Base-by-base conservation (phyloP, 768 basidiomycete species). In the Amanita pallidorosea region DNA sequence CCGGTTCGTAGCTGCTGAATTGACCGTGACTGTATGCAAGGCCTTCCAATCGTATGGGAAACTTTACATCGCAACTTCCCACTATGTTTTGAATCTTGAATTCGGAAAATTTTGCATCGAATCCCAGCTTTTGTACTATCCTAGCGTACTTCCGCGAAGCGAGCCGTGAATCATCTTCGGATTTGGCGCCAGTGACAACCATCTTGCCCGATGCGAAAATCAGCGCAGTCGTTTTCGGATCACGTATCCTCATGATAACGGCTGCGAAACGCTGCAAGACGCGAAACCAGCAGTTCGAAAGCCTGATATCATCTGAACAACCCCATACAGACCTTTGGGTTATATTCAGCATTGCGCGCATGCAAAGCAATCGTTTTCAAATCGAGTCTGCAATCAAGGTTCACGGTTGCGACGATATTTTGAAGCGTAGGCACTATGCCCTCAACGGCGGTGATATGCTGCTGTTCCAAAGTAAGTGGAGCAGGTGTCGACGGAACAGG, bases 1-100 rank as follows among this genome's bases (percentile, higher is more conserved):
- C 94, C 18, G 94, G 94, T 67, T 94, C 96, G 59, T 98, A 97
- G 60, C 87, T 89, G 68, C 89, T 91, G 75, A 97, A 96, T 71
- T 93, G 88, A 62, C 94, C 94, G 79, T 98, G 96, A 59, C 84
- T 85, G 72, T 95, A 99, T 2, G 95, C 94, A 55, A 99, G 76
- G 47, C 96, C 96, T 71, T 98, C 96, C 61, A 98, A 72, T 55
- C 96, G 82, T 63, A 98, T 98, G 54, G 96, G 95, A 73, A 99
- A 98, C 72, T 94, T 95, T 63, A 97, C 95, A 64, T 99, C 95
- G 68, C 95, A 97, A 63, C 83, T 87, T 42, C 94, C 95, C 31
- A 98, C 96, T 44, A 98, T 98, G 68, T 98, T 99, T 75, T 98
- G 95, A 46, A 98, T 98, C 72, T 98, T 99, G 75, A 98, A 98